phyloP scores from a whole-genome alignment of 2,329 filamentous ascomycete genomes.

The Fusarium heterosporum region DNA sequence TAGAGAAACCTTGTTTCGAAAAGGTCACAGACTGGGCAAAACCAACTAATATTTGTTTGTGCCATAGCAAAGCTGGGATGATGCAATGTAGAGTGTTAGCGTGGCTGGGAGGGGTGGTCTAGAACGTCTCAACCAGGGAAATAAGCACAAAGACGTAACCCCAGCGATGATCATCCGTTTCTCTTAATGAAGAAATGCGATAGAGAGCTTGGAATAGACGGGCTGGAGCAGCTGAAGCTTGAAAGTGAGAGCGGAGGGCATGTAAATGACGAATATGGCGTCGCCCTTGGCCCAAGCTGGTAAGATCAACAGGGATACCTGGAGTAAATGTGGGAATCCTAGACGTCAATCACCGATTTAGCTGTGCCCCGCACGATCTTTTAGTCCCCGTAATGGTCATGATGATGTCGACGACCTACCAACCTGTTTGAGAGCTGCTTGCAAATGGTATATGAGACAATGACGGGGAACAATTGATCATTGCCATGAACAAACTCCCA shows the following conservation, averaged over 20 bases:
- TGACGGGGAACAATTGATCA: neutral
- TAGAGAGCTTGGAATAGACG: neutral
- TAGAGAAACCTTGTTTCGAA: conserved; percentile 23
- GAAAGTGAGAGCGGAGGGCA: neutral
- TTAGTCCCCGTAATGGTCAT: conserved; percentile 29
- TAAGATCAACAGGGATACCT: conserved; percentile 26
- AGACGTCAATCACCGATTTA: conserved; percentile 18
- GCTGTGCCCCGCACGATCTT: conserved; percentile 25
- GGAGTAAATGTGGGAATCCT: conserved; percentile 10
- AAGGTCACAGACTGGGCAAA: neutral
- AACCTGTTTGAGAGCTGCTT: conserved; percentile 7
- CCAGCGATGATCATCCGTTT: conserved; percentile 14
- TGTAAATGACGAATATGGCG: conserved; percentile 35
- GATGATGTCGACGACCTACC: conserved; percentile 35
- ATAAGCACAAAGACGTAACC: conserved; percentile 9
- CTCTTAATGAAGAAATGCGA: neutral
- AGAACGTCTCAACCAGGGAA: neutral
- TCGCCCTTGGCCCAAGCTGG: conserved; percentile 14
- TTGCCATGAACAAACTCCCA: neutral
- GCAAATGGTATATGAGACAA: conserved; percentile 24
- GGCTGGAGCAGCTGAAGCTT: neutral
- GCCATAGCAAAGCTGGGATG: conserved; percentile 13
- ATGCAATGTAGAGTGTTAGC: conserved; percentile 19
- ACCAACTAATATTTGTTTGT: neutral
- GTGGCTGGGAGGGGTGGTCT: neutral